These are phyloP conservation scores for Venturia pyrina DNA, from an alignment of 2,329 filamentous ascomycete genomes.

Conservation along the genomic window DNA sequence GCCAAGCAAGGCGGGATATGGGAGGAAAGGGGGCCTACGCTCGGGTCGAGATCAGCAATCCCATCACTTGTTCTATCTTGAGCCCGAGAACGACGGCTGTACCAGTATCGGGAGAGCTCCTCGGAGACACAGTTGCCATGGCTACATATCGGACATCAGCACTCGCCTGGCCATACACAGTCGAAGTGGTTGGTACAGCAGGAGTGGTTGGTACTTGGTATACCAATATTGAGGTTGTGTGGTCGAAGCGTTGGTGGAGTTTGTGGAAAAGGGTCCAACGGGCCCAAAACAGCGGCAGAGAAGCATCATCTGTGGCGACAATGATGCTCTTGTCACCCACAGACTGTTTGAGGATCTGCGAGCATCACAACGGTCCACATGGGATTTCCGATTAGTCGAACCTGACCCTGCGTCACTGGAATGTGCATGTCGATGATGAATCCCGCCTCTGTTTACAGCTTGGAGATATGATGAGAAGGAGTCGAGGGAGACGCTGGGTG, in stretches of 20 bases:
- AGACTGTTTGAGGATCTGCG: background rate
- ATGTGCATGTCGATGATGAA: background rate
- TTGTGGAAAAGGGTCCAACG: background rate
- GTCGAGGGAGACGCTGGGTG: no score
- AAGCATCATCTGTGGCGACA: background rate
- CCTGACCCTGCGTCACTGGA: conserved; percentile 4
- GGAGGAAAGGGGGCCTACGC: background rate
- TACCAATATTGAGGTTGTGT: no score
- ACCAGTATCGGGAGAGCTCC: no score
- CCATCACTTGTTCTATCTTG: background rate
- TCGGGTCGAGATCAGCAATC: background rate
- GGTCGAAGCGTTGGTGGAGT: background rate
- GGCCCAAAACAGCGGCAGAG: background rate
- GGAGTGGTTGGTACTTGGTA: no score
- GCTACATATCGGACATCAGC: no score
- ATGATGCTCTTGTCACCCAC: background rate
- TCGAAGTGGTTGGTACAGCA: no score
- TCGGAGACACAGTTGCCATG: no score
- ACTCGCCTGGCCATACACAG: background rate
- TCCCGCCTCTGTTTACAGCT: background rate
- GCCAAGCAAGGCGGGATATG: background rate
- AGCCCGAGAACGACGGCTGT: background rate
- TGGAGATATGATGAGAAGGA: no score
- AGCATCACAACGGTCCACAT: background rate
- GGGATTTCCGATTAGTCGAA: background rate